Conservation (phyloP, 1,139 yeast species). For the Pichia sp. region DNA sequence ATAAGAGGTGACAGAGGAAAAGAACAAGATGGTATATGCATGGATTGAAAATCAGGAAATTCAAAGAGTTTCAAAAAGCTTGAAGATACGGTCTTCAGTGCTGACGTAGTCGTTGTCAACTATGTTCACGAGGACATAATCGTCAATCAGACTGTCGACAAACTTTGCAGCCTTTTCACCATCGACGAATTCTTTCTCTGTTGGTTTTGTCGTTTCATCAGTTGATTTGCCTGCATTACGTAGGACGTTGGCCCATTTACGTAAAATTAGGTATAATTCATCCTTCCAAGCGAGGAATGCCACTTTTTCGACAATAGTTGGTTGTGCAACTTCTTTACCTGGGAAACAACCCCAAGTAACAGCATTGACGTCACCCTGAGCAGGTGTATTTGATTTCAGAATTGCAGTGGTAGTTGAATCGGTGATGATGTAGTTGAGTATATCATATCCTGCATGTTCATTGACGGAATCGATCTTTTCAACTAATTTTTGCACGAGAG, state of each 20-base stretch:
- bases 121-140: slow-evolving; percentile 74
- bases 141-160: slow-evolving; percentile 44
- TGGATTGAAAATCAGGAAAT: neutral
- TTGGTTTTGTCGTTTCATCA: slow-evolving; percentile 15
- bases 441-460: slow-evolving; percentile 34
- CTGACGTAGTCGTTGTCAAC: slow-evolving; percentile 79
- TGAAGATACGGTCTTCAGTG: slow-evolving; percentile 43
- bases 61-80: slow-evolving; percentile 24
- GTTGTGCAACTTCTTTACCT: slow-evolving; percentile 74
- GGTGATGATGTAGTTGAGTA: slow-evolving; percentile 76
- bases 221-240: slow-evolving; percentile 7
- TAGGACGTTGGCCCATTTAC: slow-evolving; percentile 70
- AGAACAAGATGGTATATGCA: neutral
- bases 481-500: slow-evolving; percentile 36
- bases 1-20: slow-evolving; percentile 3
- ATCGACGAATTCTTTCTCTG: slow-evolving; percentile 4
- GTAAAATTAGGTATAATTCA: slow-evolving; percentile 77
- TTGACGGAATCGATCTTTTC: slow-evolving; percentile 34
- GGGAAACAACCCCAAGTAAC: slow-evolving; percentile 99
- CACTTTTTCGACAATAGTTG: slow-evolving; percentile 81
- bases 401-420: slow-evolving; percentile 45
- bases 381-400: slow-evolving; percentile 58
- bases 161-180: slow-evolving; percentile 27
- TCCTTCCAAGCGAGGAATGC: slow-evolving; percentile 96
- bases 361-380: slow-evolving; percentile 72